Conservation (phyloP, 1,139 yeast species). For the Candida sp. region DNA sequence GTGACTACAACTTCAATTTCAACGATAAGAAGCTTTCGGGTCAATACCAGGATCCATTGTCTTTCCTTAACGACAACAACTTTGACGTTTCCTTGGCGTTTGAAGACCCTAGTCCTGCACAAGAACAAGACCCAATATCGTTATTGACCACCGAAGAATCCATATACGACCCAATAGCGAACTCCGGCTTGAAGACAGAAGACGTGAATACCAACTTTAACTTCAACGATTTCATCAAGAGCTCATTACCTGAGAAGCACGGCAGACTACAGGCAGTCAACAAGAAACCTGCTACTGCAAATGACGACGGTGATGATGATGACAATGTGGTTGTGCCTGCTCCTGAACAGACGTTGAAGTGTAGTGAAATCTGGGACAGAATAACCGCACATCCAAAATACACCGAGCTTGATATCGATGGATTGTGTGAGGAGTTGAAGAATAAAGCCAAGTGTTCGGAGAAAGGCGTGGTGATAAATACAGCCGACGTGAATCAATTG, state of each 20-base stretch:
- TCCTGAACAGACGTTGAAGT: constrained; percentile 50
- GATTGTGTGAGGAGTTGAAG: constrained; percentile 86
- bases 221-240: constrained; percentile 42
- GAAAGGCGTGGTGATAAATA: constrained; percentile 84
- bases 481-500: constrained; percentile 74
- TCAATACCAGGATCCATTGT: constrained; percentile 47
- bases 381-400: constrained; percentile 94
- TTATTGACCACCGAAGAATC: constrained; percentile 64
- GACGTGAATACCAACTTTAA: constrained; percentile 31
- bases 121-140: constrained; percentile 35
- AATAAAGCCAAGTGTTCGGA: constrained; percentile 97
- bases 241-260: constrained; percentile 18
- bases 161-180: constrained; percentile 62
- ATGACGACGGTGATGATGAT: constrained; percentile 20
- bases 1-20: constrained; percentile 20
- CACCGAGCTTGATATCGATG: constrained; percentile 92
- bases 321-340: constrained; percentile 34
- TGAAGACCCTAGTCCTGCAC: constrained; percentile 20
- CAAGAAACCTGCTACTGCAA: neutral
- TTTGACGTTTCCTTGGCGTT: constrained; percentile 58
- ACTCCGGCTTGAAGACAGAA: neutral
- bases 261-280: constrained; percentile 14
- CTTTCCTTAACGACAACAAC: constrained; percentile 49
- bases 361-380: constrained; percentile 97
- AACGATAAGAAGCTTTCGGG: constrained; percentile 5